phyloP scores from a whole-genome alignment of 345 rosid species.

The Camelina neglecta region DNA sequence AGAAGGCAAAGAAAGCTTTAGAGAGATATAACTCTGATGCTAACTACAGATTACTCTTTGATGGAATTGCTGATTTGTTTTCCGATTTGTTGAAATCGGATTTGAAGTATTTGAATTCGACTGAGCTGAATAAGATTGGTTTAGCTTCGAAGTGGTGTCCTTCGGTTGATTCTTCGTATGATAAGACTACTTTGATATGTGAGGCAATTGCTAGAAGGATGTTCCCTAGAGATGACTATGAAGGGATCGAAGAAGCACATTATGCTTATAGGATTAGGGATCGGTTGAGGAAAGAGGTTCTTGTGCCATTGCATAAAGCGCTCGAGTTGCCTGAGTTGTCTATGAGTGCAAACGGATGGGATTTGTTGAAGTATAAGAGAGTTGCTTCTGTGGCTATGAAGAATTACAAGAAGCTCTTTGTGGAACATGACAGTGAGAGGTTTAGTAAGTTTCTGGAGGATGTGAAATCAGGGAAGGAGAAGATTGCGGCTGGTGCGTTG shows the following conservation, averaged over 20 bases:
- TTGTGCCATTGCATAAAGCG: slow-evolving; percentile 40
- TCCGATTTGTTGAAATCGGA: slow-evolving; percentile 39
- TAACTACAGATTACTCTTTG: slow-evolving; percentile 36
- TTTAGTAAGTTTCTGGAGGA: background rate
- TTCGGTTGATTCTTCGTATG: slow-evolving; percentile 43
- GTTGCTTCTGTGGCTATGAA: slow-evolving; percentile 46
- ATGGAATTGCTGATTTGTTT: slow-evolving; percentile 13
- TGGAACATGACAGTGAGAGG: slow-evolving; percentile 2
- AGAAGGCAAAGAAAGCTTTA: slow-evolving; percentile 38
- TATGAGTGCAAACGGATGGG: slow-evolving; percentile 45
- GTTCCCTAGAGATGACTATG: slow-evolving; percentile 39
- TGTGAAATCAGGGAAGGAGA: background rate
- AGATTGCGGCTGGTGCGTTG: background rate
- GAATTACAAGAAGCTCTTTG: slow-evolving; percentile 27
- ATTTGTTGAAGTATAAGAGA: slow-evolving; percentile 34
- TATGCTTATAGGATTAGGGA: slow-evolving; percentile 44
- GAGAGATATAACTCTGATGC: slow-evolving; percentile 36
- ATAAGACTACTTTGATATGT: slow-evolving; percentile 43
- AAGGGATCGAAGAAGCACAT: slow-evolving; percentile 39
- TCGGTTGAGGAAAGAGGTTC: slow-evolving; percentile 44
- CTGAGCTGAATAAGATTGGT: slow-evolving; percentile 28
- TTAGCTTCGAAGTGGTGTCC: slow-evolving; percentile 50
- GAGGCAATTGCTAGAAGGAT: slow-evolving; percentile 42
- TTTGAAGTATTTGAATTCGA: slow-evolving; percentile 35
- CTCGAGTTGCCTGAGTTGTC: slow-evolving; percentile 40